phyloP scores from a whole-genome alignment of 345 rosid species.

The Bruguiera gymnorhiza region DNA sequence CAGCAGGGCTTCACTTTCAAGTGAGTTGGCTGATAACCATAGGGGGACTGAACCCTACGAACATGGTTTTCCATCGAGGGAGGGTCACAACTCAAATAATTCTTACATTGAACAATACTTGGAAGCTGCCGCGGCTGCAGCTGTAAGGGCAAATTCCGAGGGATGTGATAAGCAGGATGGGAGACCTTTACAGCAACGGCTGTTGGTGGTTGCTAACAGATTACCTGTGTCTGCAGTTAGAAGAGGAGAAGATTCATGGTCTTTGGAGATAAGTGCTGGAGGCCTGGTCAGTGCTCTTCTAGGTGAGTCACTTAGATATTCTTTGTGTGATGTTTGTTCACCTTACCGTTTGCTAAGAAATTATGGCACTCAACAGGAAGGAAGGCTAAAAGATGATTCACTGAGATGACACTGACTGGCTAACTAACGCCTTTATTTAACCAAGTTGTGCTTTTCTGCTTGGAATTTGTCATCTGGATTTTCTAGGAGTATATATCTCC shows the following conservation, averaged over 20 bases:
- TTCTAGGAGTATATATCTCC: too few species aligned
- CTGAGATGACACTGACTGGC: too few species aligned
- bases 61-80: constrained; percentile 45
- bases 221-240: constrained; percentile 96
- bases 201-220: constrained; percentile 96
- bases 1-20: constrained; percentile 43
- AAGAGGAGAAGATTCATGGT: constrained; percentile 93
- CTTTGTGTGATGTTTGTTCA: background rate
- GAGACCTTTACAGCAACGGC: constrained; percentile 75
- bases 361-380: background rate
- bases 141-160: constrained; percentile 43
- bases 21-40: constrained; percentile 48
- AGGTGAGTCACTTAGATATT: constrained; percentile 40
- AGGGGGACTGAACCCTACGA: constrained; percentile 43
- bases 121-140: constrained; percentile 57
- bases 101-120: constrained; percentile 55
- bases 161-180: constrained; percentile 57
- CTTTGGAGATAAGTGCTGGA: constrained; percentile 94
- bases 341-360: background rate
- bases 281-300: constrained; percentile 95
- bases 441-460: too few species aligned
- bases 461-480: too few species aligned
- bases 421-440: too few species aligned
- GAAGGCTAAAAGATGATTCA: background rate
- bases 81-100: constrained; percentile 47